Percentiles rank a stretch among this genome's conserved stretches.
Conservation (phyloP, 495 filamentous ascomycete genomes). For the Letharia lupina region DNA sequence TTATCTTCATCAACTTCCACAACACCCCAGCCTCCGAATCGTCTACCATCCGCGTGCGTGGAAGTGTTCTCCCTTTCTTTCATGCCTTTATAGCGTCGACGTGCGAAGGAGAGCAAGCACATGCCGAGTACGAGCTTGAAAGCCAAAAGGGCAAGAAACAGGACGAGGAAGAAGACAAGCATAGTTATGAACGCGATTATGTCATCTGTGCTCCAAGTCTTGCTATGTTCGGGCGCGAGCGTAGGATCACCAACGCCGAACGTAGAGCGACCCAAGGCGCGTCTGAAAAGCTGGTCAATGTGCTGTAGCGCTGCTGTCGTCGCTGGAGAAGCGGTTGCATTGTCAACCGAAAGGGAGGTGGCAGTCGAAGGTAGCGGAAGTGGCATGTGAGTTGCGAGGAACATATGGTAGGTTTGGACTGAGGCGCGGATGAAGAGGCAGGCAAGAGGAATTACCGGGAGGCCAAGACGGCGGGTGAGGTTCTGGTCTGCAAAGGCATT, state of each 20-base stretch:
- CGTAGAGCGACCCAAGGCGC: slow-evolving; percentile 22
- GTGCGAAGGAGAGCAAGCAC: slow-evolving; percentile 47
- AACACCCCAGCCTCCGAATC: slow-evolving; percentile 51
- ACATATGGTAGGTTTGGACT: slow-evolving; percentile 97
- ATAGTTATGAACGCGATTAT: slow-evolving; percentile 48
- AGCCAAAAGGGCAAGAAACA: slow-evolving; percentile 41
- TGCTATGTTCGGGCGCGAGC: not conserved
- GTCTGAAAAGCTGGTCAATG: slow-evolving; percentile 46
- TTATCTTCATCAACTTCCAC: slow-evolving; percentile 87
- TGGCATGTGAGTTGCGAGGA: slow-evolving; percentile 76
- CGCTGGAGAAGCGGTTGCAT: slow-evolving; percentile 51
- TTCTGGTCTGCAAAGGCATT: slow-evolving; percentile 89
- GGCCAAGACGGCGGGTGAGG: slow-evolving; percentile 78
- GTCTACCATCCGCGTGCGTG: slow-evolving; percentile 41
- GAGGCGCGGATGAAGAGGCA: slow-evolving; percentile 93
- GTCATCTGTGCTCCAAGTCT: slow-evolving; percentile 44
- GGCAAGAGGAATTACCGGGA: slow-evolving; percentile 85
- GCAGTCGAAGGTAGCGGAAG: slow-evolving; percentile 62
- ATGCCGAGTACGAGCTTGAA: slow-evolving; percentile 46
- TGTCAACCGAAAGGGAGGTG: slow-evolving; percentile 51
- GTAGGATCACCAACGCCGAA: slow-evolving; percentile 14
- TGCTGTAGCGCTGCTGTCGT: slow-evolving; percentile 65
- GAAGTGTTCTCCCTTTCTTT: slow-evolving; percentile 52
- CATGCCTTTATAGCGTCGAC: slow-evolving; percentile 71
- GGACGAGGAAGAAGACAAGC: slow-evolving; percentile 21